A percentile compares a stretch with the other conserved stretches of the same genome.
phyloP scores from a whole-genome alignment of 768 basidiomycete genomes.

The Mycena floridula region DNA sequence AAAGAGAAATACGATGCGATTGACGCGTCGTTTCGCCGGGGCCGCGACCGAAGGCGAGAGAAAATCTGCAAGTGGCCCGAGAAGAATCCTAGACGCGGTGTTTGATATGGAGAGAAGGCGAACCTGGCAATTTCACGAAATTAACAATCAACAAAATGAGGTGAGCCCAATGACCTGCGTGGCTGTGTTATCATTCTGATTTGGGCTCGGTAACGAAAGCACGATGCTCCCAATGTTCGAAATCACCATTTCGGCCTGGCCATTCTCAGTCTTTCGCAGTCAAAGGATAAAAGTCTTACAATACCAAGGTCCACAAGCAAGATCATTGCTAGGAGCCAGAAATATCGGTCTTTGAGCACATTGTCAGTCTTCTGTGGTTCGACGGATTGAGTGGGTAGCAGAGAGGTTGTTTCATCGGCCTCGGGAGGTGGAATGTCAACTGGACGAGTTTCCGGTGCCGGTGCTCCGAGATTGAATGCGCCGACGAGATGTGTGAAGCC shows the following conservation, averaged over 20 bases:
- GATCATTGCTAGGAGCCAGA: constrained; percentile 57
- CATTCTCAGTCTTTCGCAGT: neutral
- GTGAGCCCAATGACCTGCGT: too few species aligned
- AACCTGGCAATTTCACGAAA: too few species aligned
- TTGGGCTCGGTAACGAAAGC: constrained; percentile 46
- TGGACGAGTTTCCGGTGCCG: neutral
- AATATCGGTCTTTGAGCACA: constrained; percentile 48
- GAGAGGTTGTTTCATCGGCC: constrained; percentile 6
- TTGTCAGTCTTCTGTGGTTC: constrained; percentile 13
- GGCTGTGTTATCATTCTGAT: constrained; percentile 35
- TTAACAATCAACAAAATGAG: too few species aligned
- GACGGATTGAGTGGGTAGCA: constrained; percentile 7
- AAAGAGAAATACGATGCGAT: constrained; percentile 55
- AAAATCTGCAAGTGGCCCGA: constrained; percentile 68
- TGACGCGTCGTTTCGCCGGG: constrained; percentile 47
- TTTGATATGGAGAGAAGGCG: constrained; percentile 65
- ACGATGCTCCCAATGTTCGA: constrained; percentile 78
- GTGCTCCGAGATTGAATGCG: constrained; percentile 32
- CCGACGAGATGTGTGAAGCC: constrained; percentile 51
- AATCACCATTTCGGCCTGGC: constrained; percentile 74
- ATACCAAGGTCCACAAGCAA: constrained; percentile 56
- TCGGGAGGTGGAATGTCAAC: neutral
- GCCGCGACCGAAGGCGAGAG: constrained; percentile 56
- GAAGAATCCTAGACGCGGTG: constrained; percentile 60
- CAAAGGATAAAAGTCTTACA: constrained; percentile 35